Evolutionary conservation across 148 eudicot species (phyloP).

Genomic region (Talinum fruticosum): DNA sequence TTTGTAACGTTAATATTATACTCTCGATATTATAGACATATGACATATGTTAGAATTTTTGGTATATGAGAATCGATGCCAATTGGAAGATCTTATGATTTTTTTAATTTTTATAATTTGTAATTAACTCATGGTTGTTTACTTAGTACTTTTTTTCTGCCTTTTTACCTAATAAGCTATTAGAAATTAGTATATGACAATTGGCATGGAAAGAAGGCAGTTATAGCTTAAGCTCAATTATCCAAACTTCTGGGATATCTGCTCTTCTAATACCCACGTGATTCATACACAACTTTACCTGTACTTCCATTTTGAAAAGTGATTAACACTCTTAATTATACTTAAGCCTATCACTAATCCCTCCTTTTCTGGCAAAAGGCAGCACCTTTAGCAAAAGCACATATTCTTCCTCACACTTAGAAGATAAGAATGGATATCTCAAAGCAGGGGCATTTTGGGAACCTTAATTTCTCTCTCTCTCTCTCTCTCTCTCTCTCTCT

Average conservation of each 20-base stretch:
- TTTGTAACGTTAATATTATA: too few species aligned
- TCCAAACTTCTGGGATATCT: too few species aligned
- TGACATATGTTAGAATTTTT: too few species aligned
- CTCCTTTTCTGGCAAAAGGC: neutral
- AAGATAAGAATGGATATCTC: neutral
- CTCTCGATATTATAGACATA: too few species aligned
- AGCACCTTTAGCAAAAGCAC: neutral
- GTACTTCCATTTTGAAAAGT: neutral
- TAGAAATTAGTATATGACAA: neutral
- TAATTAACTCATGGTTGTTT: too few species aligned
- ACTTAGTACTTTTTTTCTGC: too few species aligned
- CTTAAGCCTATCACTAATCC: neutral
- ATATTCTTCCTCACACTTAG: neutral
- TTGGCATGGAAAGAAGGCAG: neutral
- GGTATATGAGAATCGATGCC: too few species aligned
- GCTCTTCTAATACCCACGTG: constrained; percentile 2
- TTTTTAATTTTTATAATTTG: too few species aligned
- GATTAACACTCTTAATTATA: neutral
- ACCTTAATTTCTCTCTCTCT: neutral
- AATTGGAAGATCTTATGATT: too few species aligned
- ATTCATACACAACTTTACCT: neutral
- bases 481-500: neutral
- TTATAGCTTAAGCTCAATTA: neutral
- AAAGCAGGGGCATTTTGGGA: neutral
- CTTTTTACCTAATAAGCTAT: neutral